Percentiles rank a stretch among this genome's conserved stretches.
phyloP scores from a whole-genome alignment of 2,329 filamentous ascomycete species.

The Phialophora expanda region DNA sequence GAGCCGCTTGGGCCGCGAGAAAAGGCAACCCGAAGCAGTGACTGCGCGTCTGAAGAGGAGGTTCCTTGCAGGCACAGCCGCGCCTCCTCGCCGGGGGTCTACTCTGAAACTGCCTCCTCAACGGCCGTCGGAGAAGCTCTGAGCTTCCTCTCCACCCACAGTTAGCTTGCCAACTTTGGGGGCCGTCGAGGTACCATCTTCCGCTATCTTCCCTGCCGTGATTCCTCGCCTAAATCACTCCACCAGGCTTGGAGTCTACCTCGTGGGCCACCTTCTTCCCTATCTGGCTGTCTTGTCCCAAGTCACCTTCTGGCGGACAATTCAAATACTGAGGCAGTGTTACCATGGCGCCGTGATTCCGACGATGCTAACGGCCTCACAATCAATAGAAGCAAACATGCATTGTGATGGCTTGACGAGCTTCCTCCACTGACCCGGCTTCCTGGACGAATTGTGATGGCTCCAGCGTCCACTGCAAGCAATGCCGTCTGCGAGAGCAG shows the following conservation, averaged over 20 bases:
- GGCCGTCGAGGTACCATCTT: background rate
- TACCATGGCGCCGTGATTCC: conserved; percentile 7
- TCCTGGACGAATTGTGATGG: background rate
- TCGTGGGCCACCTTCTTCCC: background rate
- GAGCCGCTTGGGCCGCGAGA: conserved; percentile 12
- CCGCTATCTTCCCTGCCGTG: too few relatives aligned
- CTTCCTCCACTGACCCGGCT: background rate
- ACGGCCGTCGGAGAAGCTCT: background rate
- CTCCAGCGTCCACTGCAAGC: background rate
- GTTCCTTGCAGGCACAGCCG: conserved; percentile 12
- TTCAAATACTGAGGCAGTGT: conserved; percentile 17
- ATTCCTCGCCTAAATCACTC: conserved; percentile 11
- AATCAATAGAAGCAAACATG: conserved; percentile 16
- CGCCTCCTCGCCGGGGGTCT: background rate
- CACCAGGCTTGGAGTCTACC: conserved; percentile 1
- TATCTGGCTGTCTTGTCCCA: conserved; percentile 3
- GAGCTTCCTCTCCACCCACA: background rate
- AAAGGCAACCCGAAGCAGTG: conserved; percentile 13
- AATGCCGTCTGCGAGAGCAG: background rate
- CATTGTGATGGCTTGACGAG: background rate
- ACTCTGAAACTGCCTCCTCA: conserved; percentile 10
- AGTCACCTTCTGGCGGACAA: conserved; percentile 2
- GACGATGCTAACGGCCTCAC: conserved; percentile 18
- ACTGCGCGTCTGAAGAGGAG: background rate
- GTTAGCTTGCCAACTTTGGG: background rate